Evolutionary conservation across 2,329 filamentous ascomycete species (phyloP).

Genomic region (Colletotrichum orchidophilum): DNA sequence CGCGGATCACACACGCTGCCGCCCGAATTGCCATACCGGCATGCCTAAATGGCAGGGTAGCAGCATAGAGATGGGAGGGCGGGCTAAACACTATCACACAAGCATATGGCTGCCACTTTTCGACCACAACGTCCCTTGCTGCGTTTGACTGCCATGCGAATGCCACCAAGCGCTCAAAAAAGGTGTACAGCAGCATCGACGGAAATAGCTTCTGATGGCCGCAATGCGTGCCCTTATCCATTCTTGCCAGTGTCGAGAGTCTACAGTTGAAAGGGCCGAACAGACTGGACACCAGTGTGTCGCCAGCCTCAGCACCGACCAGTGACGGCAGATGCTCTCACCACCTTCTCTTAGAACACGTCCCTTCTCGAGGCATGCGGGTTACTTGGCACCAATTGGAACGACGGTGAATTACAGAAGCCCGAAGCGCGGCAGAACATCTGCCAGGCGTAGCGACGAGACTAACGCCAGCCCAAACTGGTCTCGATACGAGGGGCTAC

Average conservation of each 20-base stretch:
- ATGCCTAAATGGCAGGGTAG: neutral
- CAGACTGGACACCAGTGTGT: neutral
- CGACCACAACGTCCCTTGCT: neutral
- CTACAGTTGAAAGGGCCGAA: slow-evolving; percentile 7
- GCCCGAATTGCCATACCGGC: neutral
- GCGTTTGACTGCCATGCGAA: neutral
- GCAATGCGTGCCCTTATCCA: too few relatives aligned
- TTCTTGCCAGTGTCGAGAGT: too few relatives aligned
- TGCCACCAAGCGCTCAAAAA: neutral
- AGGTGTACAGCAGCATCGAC: neutral
- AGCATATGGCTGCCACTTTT: slow-evolving; percentile 22
- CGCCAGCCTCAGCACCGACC: neutral
- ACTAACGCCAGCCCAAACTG: neutral
- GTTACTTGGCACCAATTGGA: neutral
- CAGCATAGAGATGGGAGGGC: neutral
- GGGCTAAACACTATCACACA: neutral
- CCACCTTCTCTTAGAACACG: neutral
- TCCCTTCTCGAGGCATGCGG: neutral
- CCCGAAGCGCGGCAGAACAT: slow-evolving; percentile 13
- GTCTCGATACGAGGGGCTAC: slow-evolving; percentile 19
- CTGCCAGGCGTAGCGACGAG: neutral
- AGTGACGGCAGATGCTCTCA: slow-evolving; percentile 8
- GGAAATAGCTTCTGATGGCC: slow-evolving; percentile 1
- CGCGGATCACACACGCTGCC: neutral
- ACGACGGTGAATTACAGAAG: neutral